Conservation (phyloP, 441 rosid genomes). For the Macaranga tanarius region DNA sequence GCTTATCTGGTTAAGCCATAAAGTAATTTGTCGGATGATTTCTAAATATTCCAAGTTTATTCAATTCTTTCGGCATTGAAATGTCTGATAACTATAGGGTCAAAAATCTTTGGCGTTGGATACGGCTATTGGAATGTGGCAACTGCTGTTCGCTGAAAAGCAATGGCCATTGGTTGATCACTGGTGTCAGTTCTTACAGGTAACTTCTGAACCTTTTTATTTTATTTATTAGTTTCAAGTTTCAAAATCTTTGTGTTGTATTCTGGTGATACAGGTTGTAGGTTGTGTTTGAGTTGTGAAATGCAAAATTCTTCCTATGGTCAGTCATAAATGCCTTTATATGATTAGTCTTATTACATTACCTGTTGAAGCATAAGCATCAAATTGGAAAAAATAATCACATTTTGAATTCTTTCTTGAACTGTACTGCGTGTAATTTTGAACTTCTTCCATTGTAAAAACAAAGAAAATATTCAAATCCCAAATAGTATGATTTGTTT, state of each 20-base stretch:
- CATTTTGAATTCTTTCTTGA: no score
- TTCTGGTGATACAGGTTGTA: not conserved
- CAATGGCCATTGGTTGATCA: constrained; percentile 82
- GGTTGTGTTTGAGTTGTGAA: not conserved
- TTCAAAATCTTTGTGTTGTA: not conserved
- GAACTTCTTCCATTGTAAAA: no score
- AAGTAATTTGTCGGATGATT: not conserved
- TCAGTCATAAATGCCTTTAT: not conserved
- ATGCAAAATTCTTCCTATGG: not conserved
- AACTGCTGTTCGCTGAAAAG: constrained; percentile 81
- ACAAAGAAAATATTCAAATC: no score
- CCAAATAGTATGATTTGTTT: no score
- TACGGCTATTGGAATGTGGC: constrained; percentile 99
- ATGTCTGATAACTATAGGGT: constrained; percentile 53
- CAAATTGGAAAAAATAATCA: no score
- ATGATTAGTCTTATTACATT: not conserved
- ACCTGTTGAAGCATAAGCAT: no score
- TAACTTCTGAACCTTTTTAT: constrained; percentile 23
- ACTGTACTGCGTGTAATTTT: no score
- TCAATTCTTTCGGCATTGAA: not conserved
- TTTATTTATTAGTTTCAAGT: not conserved
- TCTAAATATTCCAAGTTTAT: not conserved
- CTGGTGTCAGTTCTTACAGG: constrained; percentile 98
- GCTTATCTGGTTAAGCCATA: not conserved
- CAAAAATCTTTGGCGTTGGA: constrained; percentile 96